Evolutionary conservation across 306 rosid species (phyloP).

Genomic region (Astragalus glycyphyllos): DNA sequence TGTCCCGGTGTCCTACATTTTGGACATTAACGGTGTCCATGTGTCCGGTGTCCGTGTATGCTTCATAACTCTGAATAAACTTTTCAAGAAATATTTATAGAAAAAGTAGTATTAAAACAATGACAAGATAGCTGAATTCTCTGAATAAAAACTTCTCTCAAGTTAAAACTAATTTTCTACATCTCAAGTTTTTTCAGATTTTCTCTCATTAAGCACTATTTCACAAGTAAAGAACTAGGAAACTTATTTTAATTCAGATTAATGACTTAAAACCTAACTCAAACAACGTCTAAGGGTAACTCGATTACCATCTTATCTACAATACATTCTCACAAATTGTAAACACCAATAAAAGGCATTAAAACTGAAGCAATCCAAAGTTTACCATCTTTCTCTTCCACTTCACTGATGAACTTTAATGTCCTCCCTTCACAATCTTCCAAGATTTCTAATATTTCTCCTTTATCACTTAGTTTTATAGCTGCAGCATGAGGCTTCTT

Average conservation of each 20-base stretch:
- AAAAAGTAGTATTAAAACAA: not conserved
- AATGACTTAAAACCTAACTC: not conserved
- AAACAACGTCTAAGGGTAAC: not conserved
- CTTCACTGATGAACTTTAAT: conserved; percentile 76
- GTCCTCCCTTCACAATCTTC: conserved; percentile 82
- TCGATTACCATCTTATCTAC: conserved; percentile 1
- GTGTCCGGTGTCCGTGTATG: too few relatives aligned
- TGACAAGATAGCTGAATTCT: not conserved
- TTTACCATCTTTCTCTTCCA: conserved; percentile 88
- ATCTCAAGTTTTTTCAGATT: not conserved
- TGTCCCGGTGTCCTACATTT: too few relatives aligned
- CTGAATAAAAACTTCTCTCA: not conserved
- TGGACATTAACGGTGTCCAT: too few relatives aligned
- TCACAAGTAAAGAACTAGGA: not conserved
- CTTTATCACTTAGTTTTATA: conserved; percentile 66
- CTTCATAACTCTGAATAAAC: too few relatives aligned
- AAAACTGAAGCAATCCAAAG: conserved; percentile 89
- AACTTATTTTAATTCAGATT: not conserved
- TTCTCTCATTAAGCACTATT: not conserved
- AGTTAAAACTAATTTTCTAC: not conserved
- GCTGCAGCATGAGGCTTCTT: conserved; percentile 76
- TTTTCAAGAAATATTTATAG: not conserved
- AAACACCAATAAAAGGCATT: conserved; percentile 79
- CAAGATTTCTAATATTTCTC: conserved; percentile 66
- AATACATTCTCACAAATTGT: conserved; percentile 32